Evolutionary conservation across 2,329 filamentous ascomycete species (phyloP).

Genomic region (Biscogniauxia sp.): DNA sequence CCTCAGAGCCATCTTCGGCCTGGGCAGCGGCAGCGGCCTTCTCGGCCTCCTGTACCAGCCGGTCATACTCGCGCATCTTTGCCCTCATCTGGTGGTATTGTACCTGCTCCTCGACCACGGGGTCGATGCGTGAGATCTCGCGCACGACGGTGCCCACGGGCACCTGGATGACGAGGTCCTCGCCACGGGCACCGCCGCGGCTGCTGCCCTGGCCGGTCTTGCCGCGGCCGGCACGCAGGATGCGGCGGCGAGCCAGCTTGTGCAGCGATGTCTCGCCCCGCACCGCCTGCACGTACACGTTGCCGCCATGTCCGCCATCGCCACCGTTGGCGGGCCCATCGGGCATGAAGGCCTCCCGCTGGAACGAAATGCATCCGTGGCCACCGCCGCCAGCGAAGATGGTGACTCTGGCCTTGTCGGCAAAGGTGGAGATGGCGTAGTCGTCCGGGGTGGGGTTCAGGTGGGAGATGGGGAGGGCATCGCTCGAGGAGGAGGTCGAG

Average conservation of each 20-base stretch:
- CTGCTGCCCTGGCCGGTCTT: slow-evolving; percentile 74
- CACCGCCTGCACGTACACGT: slow-evolving; percentile 90
- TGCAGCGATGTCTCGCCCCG: slow-evolving; percentile 89
- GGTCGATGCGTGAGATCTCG: slow-evolving; percentile 77
- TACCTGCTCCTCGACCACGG: slow-evolving; percentile 61
- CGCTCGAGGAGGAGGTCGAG: slow-evolving; percentile 30
- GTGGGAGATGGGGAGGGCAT: slow-evolving; percentile 49
- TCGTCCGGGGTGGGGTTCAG: slow-evolving; percentile 82
- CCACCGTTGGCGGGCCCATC: slow-evolving; percentile 93
- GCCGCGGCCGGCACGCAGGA: slow-evolving; percentile 73
- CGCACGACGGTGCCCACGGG: slow-evolving; percentile 89
- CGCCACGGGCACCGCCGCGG: slow-evolving; percentile 73
- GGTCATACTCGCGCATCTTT: slow-evolving; percentile 35
- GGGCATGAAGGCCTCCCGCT: slow-evolving; percentile 84
- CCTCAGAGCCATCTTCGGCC: slow-evolving; percentile 26
- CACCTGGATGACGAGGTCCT: slow-evolving; percentile 84
- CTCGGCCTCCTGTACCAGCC: slow-evolving; percentile 28
- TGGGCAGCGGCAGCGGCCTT: slow-evolving; percentile 41
- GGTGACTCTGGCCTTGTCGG: slow-evolving; percentile 78
- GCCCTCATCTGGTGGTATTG: slow-evolving; percentile 37
- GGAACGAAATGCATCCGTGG: slow-evolving; percentile 90
- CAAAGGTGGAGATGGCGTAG: slow-evolving; percentile 79
- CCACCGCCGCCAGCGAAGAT: slow-evolving; percentile 80
- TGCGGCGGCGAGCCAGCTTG: slow-evolving; percentile 77
- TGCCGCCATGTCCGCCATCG: slow-evolving; percentile 88